A percentile compares a stretch with the other conserved stretches of the same genome.
Evolutionary conservation across 1,139 yeast genomes (phyloP).

Genomic region (Taiozyma sp.): DNA sequence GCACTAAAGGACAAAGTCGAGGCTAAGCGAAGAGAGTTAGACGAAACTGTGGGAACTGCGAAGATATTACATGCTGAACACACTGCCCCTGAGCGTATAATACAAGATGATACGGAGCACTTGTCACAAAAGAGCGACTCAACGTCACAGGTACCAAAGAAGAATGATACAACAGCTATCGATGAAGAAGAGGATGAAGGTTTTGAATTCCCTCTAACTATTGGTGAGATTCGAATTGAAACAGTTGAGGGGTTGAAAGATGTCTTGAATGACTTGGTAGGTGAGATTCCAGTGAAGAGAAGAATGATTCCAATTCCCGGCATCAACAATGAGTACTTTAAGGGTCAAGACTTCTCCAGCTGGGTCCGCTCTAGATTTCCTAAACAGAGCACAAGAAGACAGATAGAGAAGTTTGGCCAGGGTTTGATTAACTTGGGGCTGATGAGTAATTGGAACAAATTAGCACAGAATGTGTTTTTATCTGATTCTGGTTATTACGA

Average conservation of each 20-base stretch:
- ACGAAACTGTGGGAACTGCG: conserved; percentile 7
- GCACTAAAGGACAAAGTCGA: conserved; percentile 10
- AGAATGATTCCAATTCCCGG: conserved; percentile 24
- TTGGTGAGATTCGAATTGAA: conserved; percentile 17
- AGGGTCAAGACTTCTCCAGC: conserved; percentile 13
- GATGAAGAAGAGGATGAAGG: conserved; percentile 17
- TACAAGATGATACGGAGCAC: conserved; percentile 2
- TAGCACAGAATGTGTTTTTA: conserved; percentile 15
- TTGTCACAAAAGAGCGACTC: neutral
- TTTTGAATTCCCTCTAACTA: conserved; percentile 22
- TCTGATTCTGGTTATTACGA: conserved; percentile 23
- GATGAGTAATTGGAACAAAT: conserved; percentile 20
- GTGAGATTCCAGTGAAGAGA: conserved; percentile 19
- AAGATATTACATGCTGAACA: neutral
- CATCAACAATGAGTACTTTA: conserved; percentile 21
- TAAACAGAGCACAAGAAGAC: conserved; percentile 16
- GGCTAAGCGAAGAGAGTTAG: conserved; percentile 12
- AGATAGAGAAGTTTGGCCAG: conserved; percentile 22
- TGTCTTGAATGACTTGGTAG: conserved; percentile 16
- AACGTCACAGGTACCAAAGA: neutral
- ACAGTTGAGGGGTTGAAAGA: conserved; percentile 16
- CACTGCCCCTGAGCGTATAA: neutral
- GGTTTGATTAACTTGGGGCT: conserved; percentile 17
- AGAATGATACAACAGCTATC: conserved; percentile 5
- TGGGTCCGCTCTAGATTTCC: conserved; percentile 13